Evolutionary conservation across 208 protist species (phyloP), one percentile per base, ranked within the genome.

Genomic region (Trichomonas gallinae): DNA sequence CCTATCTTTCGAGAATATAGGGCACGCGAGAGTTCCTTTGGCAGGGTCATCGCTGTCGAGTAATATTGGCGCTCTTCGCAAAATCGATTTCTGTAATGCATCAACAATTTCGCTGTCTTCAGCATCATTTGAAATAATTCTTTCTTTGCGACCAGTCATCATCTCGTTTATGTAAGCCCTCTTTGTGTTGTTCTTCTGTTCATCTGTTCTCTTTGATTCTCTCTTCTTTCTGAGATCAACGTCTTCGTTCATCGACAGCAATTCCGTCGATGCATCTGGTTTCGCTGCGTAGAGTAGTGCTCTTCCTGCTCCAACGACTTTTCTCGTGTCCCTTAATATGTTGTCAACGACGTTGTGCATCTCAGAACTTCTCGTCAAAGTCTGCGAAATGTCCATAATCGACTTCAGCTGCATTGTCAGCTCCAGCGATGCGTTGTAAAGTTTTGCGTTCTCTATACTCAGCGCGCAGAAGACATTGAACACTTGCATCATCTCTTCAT

Each of bases 401-500:
- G 83, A 89, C 46, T 46, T 34, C 36, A 89, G 83, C 38, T 89
- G 83, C 40, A 89, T 44, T 31, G 83, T 44, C 26, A 89, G 46
- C 4, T 89, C 83, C 23, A 89, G 31, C n/a, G 83, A 89, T 44
- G 83, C 83, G 21, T 40, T 44, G 46, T 89, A 89, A 4, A 89
- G 21, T 23, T 40, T 34, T 8, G 83, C 83, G 38, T 89, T 89
- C 21, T 89, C 83, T n/a, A 89, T 89, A 46, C 34, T 44, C 4
- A 89, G 23, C 0, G 34, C 83, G 31, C 31, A 34, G 38, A 89
- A 89, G 46, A 89, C 83, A 26, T 89, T 89, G 40, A 89, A 89
- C 13, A 89, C 83, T 89, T 96, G 46, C 23, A 96, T 81, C 46
- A 96, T 34, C 36, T 96, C 10, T 72, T 96, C 89, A 72, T 96